A percentile compares a stretch with the other conserved stretches of the same genome.
Evolutionary conservation across 2,329 filamentous ascomycete species (phyloP).

Genomic region (Xylariaceae sp.): DNA sequence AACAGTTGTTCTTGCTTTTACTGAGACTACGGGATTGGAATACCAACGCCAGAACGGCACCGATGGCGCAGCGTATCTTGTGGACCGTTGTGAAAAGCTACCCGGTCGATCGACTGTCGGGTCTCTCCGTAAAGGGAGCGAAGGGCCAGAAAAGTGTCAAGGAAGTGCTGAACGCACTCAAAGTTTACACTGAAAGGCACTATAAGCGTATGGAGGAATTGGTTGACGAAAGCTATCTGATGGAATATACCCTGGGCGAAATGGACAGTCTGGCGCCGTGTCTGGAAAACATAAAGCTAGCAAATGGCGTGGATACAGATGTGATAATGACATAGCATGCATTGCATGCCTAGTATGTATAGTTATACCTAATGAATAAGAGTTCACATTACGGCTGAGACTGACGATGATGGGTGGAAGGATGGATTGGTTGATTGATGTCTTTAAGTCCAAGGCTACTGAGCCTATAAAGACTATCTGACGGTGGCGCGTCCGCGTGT

Average conservation of each 20-base stretch:
- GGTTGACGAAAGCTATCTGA: slow-evolving; percentile 87
- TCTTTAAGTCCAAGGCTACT: too few species aligned
- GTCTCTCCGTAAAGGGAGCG: slow-evolving; percentile 55
- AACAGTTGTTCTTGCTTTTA: slow-evolving; percentile 79
- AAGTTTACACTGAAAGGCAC: slow-evolving; percentile 87
- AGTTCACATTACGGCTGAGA: too few species aligned
- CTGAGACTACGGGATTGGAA: slow-evolving; percentile 92
- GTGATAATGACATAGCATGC: slow-evolving; percentile 35
- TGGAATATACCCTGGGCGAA: slow-evolving; percentile 87
- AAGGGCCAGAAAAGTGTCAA: slow-evolving; percentile 62
- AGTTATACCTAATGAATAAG: too few species aligned
- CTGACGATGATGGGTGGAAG: too few species aligned
- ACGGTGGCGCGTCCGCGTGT: too few species aligned
- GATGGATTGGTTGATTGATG: too few species aligned
- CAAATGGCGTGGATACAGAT: slow-evolving; percentile 38
- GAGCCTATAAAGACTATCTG: too few species aligned
- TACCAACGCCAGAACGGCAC: slow-evolving; percentile 81
- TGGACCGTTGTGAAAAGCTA: slow-evolving; percentile 75
- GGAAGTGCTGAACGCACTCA: slow-evolving; percentile 81
- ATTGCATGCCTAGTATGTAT: not conserved
- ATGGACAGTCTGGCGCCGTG: slow-evolving; percentile 70
- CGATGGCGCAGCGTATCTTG: slow-evolving; percentile 79
- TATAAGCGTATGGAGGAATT: slow-evolving; percentile 85
- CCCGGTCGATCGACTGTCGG: slow-evolving; percentile 69
- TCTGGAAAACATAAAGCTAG: slow-evolving; percentile 33